These are phyloP conservation scores for Malus hybrid DNA, from an alignment of 331 rosid genomes.

Conservation along the genomic window DNA sequence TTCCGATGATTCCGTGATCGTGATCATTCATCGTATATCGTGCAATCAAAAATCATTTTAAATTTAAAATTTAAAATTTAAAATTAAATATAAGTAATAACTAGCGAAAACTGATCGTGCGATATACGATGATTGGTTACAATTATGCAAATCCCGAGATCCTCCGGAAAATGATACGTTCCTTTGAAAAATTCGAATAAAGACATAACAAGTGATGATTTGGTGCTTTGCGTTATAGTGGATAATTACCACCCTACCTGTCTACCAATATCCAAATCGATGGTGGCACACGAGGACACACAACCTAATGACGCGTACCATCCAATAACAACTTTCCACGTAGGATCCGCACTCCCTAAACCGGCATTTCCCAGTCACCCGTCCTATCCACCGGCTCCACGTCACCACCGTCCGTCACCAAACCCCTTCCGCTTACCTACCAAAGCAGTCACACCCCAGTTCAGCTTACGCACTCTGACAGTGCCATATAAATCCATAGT, in stretches of 20 bases:
- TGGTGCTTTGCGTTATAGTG: neutral
- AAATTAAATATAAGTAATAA: too few relatives aligned
- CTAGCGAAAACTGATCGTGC: too few relatives aligned
- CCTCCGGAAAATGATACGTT: rapidly evolving
- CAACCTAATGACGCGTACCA: slow-evolving; percentile 19
- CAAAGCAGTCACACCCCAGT: slow-evolving; percentile 5
- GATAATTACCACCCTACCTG: neutral
- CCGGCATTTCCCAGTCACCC: slow-evolving; percentile 1
- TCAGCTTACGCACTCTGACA: neutral
- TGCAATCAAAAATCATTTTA: too few relatives aligned
- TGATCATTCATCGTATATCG: too few relatives aligned
- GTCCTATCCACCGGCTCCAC: neutral
- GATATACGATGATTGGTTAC: rapidly evolving
- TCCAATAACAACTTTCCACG: slow-evolving; percentile 26
- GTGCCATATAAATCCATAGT: neutral
- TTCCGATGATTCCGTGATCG: rapidly evolving
- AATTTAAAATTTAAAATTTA: too few relatives aligned
- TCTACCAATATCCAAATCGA: neutral
- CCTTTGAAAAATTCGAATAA: too few relatives aligned
- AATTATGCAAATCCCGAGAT: rapidly evolving
- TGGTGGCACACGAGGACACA: neutral
- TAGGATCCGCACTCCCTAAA: neutral
- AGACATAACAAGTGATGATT: too few relatives aligned
- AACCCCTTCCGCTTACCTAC: neutral
- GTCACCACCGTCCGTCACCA: neutral